These are phyloP conservation scores for Auriculariales sp. DNA, from an alignment of 768 basidiomycete genomes.

Conservation along the genomic window DNA sequence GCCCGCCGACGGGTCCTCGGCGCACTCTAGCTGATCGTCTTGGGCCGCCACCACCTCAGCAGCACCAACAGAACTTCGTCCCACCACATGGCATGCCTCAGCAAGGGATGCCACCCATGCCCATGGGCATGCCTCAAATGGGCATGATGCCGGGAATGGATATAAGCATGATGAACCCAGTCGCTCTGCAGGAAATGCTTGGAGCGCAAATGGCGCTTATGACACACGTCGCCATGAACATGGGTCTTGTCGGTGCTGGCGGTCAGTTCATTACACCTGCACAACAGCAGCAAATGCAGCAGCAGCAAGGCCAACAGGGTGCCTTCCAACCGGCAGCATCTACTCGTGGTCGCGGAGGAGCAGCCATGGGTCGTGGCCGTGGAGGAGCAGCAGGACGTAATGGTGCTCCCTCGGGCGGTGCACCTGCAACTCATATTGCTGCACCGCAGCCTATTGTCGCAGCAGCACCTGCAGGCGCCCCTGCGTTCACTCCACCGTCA, in stretches of 20 bases:
- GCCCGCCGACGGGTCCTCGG: conserved; percentile 73
- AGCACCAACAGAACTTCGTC: conserved; percentile 38
- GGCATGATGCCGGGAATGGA: conserved; percentile 37
- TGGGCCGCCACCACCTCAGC: conserved; percentile 28
- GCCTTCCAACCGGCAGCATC: conserved; percentile 49
- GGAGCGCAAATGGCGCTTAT: conserved; percentile 86
- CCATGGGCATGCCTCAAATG: conserved; percentile 5
- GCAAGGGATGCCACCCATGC: conserved; percentile 29
- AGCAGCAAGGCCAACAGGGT: conserved; percentile 7
- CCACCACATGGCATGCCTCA: conserved; percentile 62
- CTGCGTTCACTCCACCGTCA: conserved; percentile 19
- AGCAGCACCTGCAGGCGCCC: conserved; percentile 1
- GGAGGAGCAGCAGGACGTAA: background rate
- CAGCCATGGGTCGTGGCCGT: conserved; percentile 9
- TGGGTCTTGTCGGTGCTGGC: conserved; percentile 56
- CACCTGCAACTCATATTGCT: conserved; percentile 22
- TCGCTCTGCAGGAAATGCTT: conserved; percentile 80
- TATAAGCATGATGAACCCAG: conserved; percentile 40
- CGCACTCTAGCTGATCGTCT: conserved; percentile 73
- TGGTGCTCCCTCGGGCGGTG: conserved; percentile 1
- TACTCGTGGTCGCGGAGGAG: conserved; percentile 30
- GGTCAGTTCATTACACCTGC: background rate
- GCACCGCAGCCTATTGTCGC: conserved; percentile 17
- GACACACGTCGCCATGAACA: conserved; percentile 79
- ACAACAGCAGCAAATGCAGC: background rate